Percentiles rank a stretch among this genome's conserved stretches.
phyloP scores from a whole-genome alignment of 2,329 filamentous ascomycete species.

The Colletotrichum sp. region DNA sequence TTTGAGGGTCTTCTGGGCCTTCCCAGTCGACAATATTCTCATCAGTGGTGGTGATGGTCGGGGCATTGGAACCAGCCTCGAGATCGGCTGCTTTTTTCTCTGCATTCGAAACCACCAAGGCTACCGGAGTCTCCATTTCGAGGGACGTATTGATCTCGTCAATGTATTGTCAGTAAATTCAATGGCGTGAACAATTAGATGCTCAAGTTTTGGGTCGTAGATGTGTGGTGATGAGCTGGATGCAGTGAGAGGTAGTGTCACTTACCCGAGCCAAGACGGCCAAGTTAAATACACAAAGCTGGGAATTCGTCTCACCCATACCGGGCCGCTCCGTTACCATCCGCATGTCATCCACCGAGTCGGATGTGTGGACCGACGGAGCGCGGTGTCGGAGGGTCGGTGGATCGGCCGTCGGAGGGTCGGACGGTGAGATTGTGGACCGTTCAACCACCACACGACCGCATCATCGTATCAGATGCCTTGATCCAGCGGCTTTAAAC shows the following conservation, averaged over 20 bases:
- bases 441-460: not conserved
- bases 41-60: not conserved
- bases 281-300: not conserved
- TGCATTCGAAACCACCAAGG: not conserved
- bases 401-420: not conserved
- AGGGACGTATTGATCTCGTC: not conserved
- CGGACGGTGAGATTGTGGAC: not conserved
- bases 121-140: not conserved
- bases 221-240: not conserved
- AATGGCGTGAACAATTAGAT: too few species aligned
- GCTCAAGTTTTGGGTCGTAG: not conserved
- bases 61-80: not conserved
- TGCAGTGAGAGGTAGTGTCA: not conserved
- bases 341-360: not conserved
- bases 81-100: not conserved
- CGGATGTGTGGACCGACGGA: not conserved
- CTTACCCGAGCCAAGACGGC: not conserved
- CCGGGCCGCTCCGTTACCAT: not conserved
- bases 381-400: not conserved
- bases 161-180: not conserved
- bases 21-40: conserved; percentile 60
- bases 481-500: not conserved
- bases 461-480: not conserved
- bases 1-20: conserved; percentile 58
- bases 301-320: not conserved